Evolutionary conservation across 345 rosid genomes (phyloP).

Genomic region (Acer campestre): DNA sequence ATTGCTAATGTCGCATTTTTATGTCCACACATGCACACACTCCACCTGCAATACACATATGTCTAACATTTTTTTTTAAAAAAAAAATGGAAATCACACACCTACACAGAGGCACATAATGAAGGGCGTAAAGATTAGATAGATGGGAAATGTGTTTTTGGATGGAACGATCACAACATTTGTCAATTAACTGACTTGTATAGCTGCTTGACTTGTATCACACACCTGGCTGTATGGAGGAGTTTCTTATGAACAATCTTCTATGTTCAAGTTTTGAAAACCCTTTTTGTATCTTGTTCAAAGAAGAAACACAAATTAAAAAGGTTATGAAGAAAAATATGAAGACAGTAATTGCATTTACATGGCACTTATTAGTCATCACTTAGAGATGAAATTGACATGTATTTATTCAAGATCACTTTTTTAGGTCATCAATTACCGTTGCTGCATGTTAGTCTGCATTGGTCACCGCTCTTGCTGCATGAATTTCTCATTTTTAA

Average conservation of each 20-base stretch:
- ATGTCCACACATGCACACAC: not conserved
- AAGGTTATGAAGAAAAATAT: not conserved
- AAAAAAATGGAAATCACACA: no score
- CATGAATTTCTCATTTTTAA: constrained; percentile 16
- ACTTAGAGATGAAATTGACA: not conserved
- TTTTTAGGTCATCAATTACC: constrained; percentile 1
- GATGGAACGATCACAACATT: not conserved
- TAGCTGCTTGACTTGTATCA: not conserved
- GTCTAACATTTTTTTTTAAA: no score
- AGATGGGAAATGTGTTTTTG: not conserved
- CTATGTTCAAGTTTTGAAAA: not conserved
- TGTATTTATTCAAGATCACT: not conserved
- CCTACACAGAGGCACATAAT: not conserved
- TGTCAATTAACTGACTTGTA: not conserved
- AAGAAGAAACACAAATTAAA: not conserved
- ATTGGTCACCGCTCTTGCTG: constrained; percentile 2
- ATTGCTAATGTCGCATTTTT: not conserved
- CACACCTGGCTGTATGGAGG: not conserved
- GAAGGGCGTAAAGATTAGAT: not conserved
- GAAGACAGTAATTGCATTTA: not conserved
- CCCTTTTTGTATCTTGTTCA: not conserved
- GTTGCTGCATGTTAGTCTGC: not conserved
- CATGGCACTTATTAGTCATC: not conserved
- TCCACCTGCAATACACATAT: no score
- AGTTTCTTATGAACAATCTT: not conserved